Percentiles rank a stretch among this genome's conserved stretches.
These are phyloP conservation scores for Zygoascus sp. DNA, from an alignment of 1,139 yeast species.

Conservation along the genomic window DNA sequence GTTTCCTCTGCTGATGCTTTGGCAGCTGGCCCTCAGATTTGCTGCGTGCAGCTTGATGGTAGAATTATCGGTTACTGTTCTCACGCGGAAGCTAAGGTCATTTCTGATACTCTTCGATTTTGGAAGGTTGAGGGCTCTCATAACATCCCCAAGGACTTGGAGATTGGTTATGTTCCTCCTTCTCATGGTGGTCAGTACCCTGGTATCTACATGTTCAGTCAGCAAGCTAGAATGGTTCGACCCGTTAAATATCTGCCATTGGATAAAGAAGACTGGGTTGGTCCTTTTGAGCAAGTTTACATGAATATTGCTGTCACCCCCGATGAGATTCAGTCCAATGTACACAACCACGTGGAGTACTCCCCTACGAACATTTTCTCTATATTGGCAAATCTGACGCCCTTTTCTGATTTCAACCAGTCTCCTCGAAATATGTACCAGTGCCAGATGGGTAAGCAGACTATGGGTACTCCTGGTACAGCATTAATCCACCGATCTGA, in stretches of 20 bases:
- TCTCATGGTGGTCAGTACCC: slow-evolving; percentile 96
- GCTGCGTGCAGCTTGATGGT: slow-evolving; percentile 91
- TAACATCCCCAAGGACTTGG: slow-evolving; percentile 77
- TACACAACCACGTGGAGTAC: slow-evolving; percentile 90
- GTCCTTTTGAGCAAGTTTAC: slow-evolving; percentile 97
- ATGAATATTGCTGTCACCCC: slow-evolving; percentile 96
- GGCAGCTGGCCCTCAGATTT: slow-evolving; percentile 82
- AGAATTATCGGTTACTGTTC: slow-evolving; percentile 90
- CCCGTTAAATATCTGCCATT: slow-evolving; percentile 89
- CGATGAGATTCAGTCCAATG: slow-evolving; percentile 73
- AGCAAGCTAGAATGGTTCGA: slow-evolving; percentile 92
- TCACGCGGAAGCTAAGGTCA: slow-evolving; percentile 78
- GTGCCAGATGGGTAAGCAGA: slow-evolving; percentile 99
- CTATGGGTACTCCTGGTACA: slow-evolving; percentile 99
- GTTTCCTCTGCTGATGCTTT: slow-evolving; percentile 64
- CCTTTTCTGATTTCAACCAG: slow-evolving; percentile 97
- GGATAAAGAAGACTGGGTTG: slow-evolving; percentile 78
- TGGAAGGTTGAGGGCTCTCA: slow-evolving; percentile 86
- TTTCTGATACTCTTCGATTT: slow-evolving; percentile 85
- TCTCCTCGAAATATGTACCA: slow-evolving; percentile 99
- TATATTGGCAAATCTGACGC: slow-evolving; percentile 92
- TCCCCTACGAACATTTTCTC: slow-evolving; percentile 93
- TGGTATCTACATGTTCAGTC: slow-evolving; percentile 86
- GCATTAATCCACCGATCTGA: slow-evolving; percentile 90
- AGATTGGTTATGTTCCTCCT: slow-evolving; percentile 94